These are phyloP conservation scores for Aspergillus japonicus DNA, from an alignment of 2,329 filamentous ascomycete genomes.

Conservation along the genomic window DNA sequence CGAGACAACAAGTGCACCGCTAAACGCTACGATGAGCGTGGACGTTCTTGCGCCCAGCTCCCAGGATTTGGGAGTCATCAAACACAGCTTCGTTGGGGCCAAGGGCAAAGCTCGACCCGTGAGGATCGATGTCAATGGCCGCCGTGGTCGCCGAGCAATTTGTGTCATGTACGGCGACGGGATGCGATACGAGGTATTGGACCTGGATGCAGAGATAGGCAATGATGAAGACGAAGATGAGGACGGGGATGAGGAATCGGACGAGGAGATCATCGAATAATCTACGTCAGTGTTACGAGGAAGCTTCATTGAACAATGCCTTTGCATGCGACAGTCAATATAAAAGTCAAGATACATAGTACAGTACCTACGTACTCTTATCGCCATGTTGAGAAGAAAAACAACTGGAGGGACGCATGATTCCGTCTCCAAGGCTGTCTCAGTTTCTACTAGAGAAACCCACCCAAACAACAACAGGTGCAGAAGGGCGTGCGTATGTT, in stretches of 20 bases:
- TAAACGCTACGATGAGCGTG: constrained; percentile 12
- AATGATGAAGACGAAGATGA: constrained; percentile 31
- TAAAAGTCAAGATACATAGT: too few relatives aligned
- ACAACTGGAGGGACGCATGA: too few relatives aligned
- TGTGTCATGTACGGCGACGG: constrained; percentile 56
- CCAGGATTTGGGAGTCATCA: constrained; percentile 29
- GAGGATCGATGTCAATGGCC: constrained; percentile 55
- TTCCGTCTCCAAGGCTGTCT: too few relatives aligned
- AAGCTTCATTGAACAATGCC: too few relatives aligned
- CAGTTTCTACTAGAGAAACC: too few relatives aligned
- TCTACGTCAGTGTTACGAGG: too few relatives aligned
- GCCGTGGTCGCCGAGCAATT: constrained; percentile 52
- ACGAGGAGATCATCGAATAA: neutral
- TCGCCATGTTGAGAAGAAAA: too few relatives aligned
- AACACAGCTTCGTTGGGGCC: constrained; percentile 46
- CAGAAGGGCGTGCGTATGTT: too few relatives aligned
- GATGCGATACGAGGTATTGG: constrained; percentile 56
- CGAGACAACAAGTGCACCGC: constrained; percentile 13
- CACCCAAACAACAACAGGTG: too few relatives aligned
- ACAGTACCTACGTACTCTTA: too few relatives aligned
- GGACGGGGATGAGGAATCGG: constrained; percentile 17
- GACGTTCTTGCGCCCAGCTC: constrained; percentile 21
- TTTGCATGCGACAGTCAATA: too few relatives aligned
- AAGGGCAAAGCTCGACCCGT: constrained; percentile 47
- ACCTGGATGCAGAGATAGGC: constrained; percentile 50